These are phyloP conservation scores for Fomitopsis pulvina DNA, from an alignment of 768 basidiomycete genomes.

Conservation along the genomic window DNA sequence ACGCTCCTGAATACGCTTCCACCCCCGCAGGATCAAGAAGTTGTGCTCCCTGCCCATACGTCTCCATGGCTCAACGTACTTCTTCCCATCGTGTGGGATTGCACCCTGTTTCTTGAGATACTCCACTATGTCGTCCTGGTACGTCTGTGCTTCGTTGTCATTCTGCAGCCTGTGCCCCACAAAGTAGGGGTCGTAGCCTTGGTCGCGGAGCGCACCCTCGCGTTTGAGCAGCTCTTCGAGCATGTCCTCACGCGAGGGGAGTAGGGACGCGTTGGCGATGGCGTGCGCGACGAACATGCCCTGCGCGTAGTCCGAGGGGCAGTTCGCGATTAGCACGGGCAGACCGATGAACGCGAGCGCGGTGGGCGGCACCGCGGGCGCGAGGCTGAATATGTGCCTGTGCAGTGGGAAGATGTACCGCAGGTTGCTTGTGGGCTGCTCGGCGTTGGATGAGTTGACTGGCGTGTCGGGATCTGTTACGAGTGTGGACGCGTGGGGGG, in stretches of 20 bases:
- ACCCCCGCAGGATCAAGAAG: conserved; percentile 32
- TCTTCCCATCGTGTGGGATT: conserved; percentile 35
- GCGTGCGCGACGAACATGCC: conserved; percentile 39
- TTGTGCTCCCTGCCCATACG: conserved; percentile 27
- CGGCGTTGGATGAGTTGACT: conserved; percentile 18
- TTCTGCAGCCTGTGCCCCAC: conserved; percentile 40
- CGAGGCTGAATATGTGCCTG: conserved; percentile 45
- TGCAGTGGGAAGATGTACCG: conserved; percentile 51
- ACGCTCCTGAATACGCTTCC: conserved; percentile 38
- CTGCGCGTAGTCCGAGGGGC: conserved; percentile 45
- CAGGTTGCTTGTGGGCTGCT: conserved; percentile 38
- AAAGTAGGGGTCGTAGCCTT: conserved; percentile 42
- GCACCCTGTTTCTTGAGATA: conserved; percentile 22
- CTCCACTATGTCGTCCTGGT: conserved; percentile 27
- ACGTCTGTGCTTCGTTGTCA: conserved; percentile 21
- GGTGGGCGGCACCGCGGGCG: conserved; percentile 38
- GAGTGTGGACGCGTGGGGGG: conserved; percentile 14
- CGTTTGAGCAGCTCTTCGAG: conserved; percentile 32
- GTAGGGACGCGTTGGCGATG: conserved; percentile 34
- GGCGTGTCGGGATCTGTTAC: conserved; percentile 13
- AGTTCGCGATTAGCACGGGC: conserved; percentile 40
- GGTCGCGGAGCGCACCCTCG: conserved; percentile 34
- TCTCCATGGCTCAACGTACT: conserved; percentile 47
- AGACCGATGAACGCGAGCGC: conserved; percentile 52
- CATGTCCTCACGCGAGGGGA: conserved; percentile 34